These are phyloP conservation scores for Yarrowia osloensis DNA, from an alignment of 805 yeast genomes.

Conservation along the genomic window DNA sequence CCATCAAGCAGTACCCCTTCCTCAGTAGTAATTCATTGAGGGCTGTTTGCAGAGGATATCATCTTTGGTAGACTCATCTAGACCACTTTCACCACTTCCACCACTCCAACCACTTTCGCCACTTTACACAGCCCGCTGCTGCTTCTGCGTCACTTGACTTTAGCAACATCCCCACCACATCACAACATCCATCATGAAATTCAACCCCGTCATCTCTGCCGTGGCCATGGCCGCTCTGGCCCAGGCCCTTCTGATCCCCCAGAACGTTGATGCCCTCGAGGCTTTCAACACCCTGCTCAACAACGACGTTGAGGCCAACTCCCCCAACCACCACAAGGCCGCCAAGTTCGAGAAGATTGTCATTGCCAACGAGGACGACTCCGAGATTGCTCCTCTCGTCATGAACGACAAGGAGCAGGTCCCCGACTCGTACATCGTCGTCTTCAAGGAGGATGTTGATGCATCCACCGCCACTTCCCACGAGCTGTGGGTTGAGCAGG, in stretches of 20 bases:
- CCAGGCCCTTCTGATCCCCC: conserved; percentile 65
- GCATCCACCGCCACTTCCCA: conserved; percentile 63
- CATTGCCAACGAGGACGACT: conserved; percentile 34
- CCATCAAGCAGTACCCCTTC: conserved; percentile 21
- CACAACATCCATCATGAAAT: conserved; percentile 35
- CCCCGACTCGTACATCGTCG: conserved; percentile 64
- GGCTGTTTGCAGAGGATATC: conserved; percentile 29
- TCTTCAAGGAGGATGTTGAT: conserved; percentile 67
- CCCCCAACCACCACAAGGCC: conserved; percentile 33
- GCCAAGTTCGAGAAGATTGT: conserved; percentile 30
- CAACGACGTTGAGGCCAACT: conserved; percentile 32
- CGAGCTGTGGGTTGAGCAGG: conserved; percentile 60
- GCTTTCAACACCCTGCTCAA: conserved; percentile 40
- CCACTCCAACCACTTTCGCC: conserved; percentile 10
- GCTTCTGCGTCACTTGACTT: conserved; percentile 1
- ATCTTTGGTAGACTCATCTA: conserved; percentile 16
- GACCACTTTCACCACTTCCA: background rate
- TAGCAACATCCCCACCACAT: conserved; percentile 6
- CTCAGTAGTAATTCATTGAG: conserved; percentile 3
- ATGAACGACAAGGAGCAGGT: conserved; percentile 44
- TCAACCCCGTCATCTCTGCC: conserved; percentile 34
- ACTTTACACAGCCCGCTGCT: conserved; percentile 19
- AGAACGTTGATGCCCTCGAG: conserved; percentile 47
- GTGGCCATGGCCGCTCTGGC: conserved; percentile 45
- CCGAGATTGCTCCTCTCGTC: conserved; percentile 50